Conservation (phyloP, 495 filamentous ascomycete species). For the Neurospora tetraspora region DNA sequence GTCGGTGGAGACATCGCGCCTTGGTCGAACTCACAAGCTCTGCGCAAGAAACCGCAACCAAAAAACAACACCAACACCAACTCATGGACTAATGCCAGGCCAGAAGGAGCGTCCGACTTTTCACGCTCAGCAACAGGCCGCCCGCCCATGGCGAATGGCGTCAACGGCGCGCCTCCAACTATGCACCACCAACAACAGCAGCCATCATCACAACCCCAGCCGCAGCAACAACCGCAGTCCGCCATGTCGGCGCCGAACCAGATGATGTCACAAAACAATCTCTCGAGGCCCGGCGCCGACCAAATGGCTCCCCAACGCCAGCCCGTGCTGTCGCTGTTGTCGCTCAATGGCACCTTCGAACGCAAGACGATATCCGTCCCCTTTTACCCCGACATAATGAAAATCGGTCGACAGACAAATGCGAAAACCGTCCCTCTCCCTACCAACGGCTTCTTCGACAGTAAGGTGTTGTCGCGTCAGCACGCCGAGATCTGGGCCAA, state of each 20-base stretch:
- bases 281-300: constrained; percentile 43
- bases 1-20: constrained; percentile 31
- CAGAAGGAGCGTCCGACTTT: constrained; percentile 34
- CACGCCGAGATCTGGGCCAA: constrained; percentile 97
- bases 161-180: constrained; percentile 52
- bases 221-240: constrained; percentile 59
- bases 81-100: constrained; percentile 55
- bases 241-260: constrained; percentile 47
- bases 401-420: constrained; percentile 95
- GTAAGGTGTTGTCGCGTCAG: constrained; percentile 90
- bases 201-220: background rate
- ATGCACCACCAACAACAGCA: background rate
- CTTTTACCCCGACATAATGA: constrained; percentile 75
- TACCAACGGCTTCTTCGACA: constrained; percentile 91
- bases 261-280: constrained; percentile 26
- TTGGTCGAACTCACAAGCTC: constrained; percentile 38
- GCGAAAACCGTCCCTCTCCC: constrained; percentile 85
- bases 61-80: constrained; percentile 29
- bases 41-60: constrained; percentile 54
- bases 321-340: constrained; percentile 70
- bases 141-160: constrained; percentile 38
- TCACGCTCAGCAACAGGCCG: constrained; percentile 31
- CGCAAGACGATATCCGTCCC: constrained; percentile 91
- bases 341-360: constrained; percentile 91
- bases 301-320: constrained; percentile 47